A percentile compares a stretch with the other conserved stretches of the same genome.
phyloP scores from a whole-genome alignment of 495 filamentous ascomycete species.

The Trichoderma erinaceum region DNA sequence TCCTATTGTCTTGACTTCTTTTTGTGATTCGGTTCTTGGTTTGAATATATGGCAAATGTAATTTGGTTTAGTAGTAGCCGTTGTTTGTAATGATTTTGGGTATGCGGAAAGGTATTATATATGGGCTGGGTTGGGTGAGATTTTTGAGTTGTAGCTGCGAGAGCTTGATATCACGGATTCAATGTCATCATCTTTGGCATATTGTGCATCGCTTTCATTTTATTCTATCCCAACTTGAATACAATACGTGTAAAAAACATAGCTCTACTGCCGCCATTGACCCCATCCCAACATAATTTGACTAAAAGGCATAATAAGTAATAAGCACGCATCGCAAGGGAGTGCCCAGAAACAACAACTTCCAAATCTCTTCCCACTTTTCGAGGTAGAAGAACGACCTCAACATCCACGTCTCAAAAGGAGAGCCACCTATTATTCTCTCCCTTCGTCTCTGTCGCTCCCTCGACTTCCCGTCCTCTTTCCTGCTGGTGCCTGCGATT shows the following conservation, averaged over 20 bases:
- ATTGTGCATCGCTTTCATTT: conserved; percentile 14
- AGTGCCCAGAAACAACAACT: neutral
- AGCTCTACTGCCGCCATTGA: conserved; percentile 3
- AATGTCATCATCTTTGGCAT: neutral
- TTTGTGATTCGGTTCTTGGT: neutral
- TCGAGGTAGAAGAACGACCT: neutral
- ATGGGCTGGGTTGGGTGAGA: too few species aligned
- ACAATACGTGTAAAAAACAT: conserved; percentile 16
- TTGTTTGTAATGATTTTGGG: too few species aligned
- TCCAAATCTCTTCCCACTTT: neutral
- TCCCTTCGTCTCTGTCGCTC: neutral
- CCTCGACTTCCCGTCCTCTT: neutral
- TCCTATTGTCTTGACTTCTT: neutral
- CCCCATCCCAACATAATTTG: conserved; percentile 22
- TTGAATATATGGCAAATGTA: too few species aligned
- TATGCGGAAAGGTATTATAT: too few species aligned
- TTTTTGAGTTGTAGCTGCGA: neutral
- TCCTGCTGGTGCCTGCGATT: neutral
- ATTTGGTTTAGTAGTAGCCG: too few species aligned
- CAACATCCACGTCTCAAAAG: too few species aligned
- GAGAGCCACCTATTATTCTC: too few species aligned
- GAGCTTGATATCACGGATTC: neutral
- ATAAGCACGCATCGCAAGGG: conserved; percentile 8
- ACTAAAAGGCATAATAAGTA: conserved; percentile 20
- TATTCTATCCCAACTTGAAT: conserved; percentile 11